Evolutionary conservation across 2,329 filamentous ascomycete species (phyloP).

Genomic region (Diaporthe capsici): DNA sequence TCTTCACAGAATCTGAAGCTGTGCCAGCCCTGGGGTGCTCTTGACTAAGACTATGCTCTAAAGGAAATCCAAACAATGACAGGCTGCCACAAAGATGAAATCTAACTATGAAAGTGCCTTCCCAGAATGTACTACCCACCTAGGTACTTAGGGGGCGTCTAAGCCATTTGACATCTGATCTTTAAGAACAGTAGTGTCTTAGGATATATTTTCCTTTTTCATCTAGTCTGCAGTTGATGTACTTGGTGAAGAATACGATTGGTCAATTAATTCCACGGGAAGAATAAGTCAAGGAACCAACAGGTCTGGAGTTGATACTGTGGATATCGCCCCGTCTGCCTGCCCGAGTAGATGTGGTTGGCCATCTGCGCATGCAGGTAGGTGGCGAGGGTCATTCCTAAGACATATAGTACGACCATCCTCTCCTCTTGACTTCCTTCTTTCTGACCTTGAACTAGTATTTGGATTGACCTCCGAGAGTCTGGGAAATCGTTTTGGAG

Average conservation of each 20-base stretch:
- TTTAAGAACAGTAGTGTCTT: neutral
- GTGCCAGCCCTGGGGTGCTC: no score
- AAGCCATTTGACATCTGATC: neutral
- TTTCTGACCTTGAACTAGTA: neutral
- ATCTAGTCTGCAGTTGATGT: neutral
- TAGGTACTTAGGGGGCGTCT: neutral
- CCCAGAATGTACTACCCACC: no score
- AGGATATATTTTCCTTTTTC: neutral
- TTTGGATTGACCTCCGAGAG: neutral
- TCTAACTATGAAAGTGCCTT: no score
- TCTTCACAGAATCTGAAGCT: no score
- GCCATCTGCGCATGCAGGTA: neutral
- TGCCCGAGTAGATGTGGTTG: neutral
- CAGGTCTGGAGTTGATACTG: neutral
- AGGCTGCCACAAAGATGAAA: no score
- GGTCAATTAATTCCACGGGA: neutral
- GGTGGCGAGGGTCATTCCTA: neutral
- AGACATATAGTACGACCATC: neutral
- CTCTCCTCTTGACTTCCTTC: neutral
- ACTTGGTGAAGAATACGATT: neutral
- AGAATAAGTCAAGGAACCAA: neutral
- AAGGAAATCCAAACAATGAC: no score
- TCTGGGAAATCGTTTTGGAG: neutral
- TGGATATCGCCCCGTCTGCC: neutral
- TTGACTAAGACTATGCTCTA: no score